Evolutionary conservation across 768 basidiomycete genomes (phyloP), one percentile per base, ranked within the genome.

Genomic region (Pisolithus sp.): DNA sequence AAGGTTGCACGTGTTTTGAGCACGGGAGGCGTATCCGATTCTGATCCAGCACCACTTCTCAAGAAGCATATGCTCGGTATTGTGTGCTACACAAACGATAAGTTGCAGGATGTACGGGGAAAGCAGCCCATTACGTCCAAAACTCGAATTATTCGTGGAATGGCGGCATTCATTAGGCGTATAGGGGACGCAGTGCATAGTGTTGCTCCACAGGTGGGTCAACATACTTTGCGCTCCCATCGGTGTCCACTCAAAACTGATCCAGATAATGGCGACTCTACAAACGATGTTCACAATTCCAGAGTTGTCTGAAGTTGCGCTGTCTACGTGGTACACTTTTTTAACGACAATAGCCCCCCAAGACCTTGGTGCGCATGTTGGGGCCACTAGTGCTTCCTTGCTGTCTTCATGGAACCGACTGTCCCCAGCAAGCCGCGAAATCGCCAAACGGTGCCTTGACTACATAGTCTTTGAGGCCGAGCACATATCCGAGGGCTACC

Each of bases 251-350:
- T 13, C 13, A 34, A 40, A 53, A 26, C 53, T 58, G 1, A 59
- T 57, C 9, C 39, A 99, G 95, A 85, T 97, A 58, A 93, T 98
- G 89, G 93, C 95, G 0, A 93, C 88, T 17, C 78, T 99, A 37
- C 95, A 98, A 70, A 92, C 89, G 6, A 89, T 86, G 71, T 76
- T 96, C n/a, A 68, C 73, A 31, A 76, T 90, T 10, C 77, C 79
- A 0, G 86, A 86, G 53, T 75, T 99, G 7, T 80, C 89, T 0
- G 81, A 87, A 52, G 84, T 83, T 7, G 88, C 92, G 0, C 72
- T 99, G 3, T 72, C 80, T 30, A 87, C 83, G 37, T 98, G 93
- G 93, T 67, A 78, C 50, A 74, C 70, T 23, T 96, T 97, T 68
- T 69, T 95, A 54, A 77, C 72, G 15, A 83, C 82, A 2, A 68